Conservation (phyloP, 176 grass and related monocot genomes). For the Carex myosuroides region DNA sequence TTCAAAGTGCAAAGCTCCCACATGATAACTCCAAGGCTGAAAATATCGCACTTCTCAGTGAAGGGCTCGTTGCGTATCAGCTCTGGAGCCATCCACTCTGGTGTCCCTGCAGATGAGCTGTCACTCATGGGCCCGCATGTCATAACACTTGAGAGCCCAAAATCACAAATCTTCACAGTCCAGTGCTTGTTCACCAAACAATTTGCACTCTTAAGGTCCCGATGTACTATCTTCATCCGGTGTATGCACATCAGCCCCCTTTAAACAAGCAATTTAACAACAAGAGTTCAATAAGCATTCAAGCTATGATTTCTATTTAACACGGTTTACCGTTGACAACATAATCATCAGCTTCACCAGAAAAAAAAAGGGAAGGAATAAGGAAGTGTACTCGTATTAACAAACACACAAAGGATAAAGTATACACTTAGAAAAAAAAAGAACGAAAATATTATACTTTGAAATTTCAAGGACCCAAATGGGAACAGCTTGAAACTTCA, state of each 20-base stretch:
- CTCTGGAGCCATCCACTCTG: slow-evolving; percentile 99
- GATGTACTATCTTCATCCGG: slow-evolving; percentile 95
- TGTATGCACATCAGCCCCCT: slow-evolving; percentile 99
- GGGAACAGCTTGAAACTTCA: slow-evolving; percentile 12
- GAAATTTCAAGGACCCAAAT: slow-evolving; percentile 8
- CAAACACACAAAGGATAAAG: background rate
- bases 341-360: background rate
- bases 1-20: slow-evolving; percentile 97
- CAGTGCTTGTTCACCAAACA: slow-evolving; percentile 98
- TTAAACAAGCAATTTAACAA: slow-evolving; percentile 14
- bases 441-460: background rate
- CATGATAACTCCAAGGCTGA: slow-evolving; percentile 96
- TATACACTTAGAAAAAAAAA: background rate
- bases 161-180: slow-evolving; percentile 97
- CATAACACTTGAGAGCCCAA: slow-evolving; percentile 82
- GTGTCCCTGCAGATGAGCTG: slow-evolving; percentile 91
- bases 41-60: slow-evolving; percentile 98
- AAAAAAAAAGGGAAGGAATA: background rate
- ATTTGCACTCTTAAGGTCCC: slow-evolving; percentile 97
- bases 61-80: slow-evolving; percentile 90
- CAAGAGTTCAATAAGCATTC: background rate
- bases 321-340: background rate
- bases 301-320: slow-evolving; percentile 3
- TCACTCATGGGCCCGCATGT: slow-evolving; percentile 63
- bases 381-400: background rate